These are phyloP conservation scores for Quercus suber DNA, from an alignment of 306 rosid species.

Conservation along the genomic window DNA sequence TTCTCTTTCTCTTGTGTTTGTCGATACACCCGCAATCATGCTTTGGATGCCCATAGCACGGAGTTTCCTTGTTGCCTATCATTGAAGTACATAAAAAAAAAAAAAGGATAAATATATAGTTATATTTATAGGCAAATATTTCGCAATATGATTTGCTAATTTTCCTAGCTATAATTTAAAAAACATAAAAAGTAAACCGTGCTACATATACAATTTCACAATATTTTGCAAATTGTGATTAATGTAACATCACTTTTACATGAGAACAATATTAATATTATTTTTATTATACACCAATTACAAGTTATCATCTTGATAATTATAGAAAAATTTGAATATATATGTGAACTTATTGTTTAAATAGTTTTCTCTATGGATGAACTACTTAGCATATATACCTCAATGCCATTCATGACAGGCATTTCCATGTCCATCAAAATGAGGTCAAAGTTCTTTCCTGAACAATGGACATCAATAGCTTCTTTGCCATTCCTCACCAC, in stretches of 20 bases:
- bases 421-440: constrained; percentile 89
- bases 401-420: constrained; percentile 88
- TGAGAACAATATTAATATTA: no score
- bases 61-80: constrained; percentile 70
- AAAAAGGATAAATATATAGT: neutral
- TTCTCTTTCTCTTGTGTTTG: constrained; percentile 30
- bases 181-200: no score
- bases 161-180: no score
- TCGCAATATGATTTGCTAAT: no score
- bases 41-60: constrained; percentile 65
- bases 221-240: no score
- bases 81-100: neutral
- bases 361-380: neutral
- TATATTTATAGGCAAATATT: neutral
- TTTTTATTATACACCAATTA: no score
- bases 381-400: constrained; percentile 32
- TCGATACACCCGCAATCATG: constrained; percentile 70
- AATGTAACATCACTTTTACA: fast-evolving
- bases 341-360: no score
- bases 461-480: constrained; percentile 62
- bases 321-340: no score
- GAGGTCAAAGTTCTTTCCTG: constrained; percentile 61
- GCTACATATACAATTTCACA: no score
- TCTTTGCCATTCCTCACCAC: constrained; percentile 66
- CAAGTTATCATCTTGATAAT: no score